Conservation (phyloP, 192 early-diverging fungal genomes). For the Backusella westeae region DNA sequence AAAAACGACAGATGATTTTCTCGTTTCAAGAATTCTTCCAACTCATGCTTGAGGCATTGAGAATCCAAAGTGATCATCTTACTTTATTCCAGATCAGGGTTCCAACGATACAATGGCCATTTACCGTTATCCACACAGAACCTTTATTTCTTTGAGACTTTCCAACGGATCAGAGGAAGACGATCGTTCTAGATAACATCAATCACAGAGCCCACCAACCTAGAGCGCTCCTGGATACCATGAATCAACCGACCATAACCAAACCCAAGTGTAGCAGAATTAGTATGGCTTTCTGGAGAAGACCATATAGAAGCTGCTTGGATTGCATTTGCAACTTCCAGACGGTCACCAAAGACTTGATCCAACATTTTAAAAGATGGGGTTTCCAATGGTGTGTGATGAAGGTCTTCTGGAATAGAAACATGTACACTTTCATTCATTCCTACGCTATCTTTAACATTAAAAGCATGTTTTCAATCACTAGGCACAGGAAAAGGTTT, state of each 20-base stretch:
- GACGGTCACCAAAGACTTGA: slow-evolving; percentile 60
- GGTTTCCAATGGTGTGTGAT: slow-evolving; percentile 24
- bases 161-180: too few relatives aligned
- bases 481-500: neutral
- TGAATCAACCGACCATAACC: too few relatives aligned
- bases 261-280: too few relatives aligned
- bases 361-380: slow-evolving; percentile 65
- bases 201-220: too few relatives aligned
- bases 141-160: too few relatives aligned
- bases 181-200: too few relatives aligned
- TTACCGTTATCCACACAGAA: too few relatives aligned
- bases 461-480: neutral
- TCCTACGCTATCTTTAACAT: slow-evolving; percentile 37
- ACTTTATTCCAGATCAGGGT: slow-evolving; percentile 59
- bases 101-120: slow-evolving; percentile 73
- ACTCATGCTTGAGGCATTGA: slow-evolving; percentile 68
- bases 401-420: slow-evolving; percentile 11
- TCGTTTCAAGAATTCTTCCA: slow-evolving; percentile 77
- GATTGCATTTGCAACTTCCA: too few relatives aligned
- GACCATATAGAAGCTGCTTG: too few relatives aligned
- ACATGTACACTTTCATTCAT: slow-evolving; percentile 41
- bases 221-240: too few relatives aligned
- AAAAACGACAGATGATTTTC: slow-evolving; percentile 79
- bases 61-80: slow-evolving; percentile 69
- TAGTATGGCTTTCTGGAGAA: too few relatives aligned